Percentiles rank a stretch among this genome's conserved stretches.
Evolutionary conservation across 352 stramenopile species (phyloP).

Genomic region (Phytophthora fragariae): DNA sequence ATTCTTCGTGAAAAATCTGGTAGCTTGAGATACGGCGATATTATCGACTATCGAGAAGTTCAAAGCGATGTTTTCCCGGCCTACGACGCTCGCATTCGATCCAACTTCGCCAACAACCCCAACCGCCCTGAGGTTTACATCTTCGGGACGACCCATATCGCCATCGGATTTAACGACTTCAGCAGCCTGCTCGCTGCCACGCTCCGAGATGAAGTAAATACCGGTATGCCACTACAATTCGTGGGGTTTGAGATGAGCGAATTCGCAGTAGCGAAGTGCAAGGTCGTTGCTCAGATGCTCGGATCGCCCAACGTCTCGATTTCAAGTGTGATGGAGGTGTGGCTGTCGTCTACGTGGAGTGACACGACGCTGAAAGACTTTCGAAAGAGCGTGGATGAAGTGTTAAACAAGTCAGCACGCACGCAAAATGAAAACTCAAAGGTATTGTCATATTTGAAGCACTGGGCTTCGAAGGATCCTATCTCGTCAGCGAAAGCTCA

Average conservation of each 20-base stretch:
- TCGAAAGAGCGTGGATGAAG: conserved; percentile 10
- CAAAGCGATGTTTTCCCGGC: background rate
- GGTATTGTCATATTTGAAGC: conserved; percentile 32
- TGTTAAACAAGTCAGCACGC: conserved; percentile 8
- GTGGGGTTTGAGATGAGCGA: conserved; percentile 45
- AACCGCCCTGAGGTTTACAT: conserved; percentile 24
- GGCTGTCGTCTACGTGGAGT: conserved; percentile 41
- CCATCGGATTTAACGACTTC: conserved; percentile 38
- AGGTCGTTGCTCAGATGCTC: conserved; percentile 39
- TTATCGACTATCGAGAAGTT: conserved; percentile 23
- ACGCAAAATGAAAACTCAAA: conserved; percentile 23
- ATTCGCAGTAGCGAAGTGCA: conserved; percentile 38
- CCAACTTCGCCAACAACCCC: conserved; percentile 29
- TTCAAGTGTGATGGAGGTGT: conserved; percentile 39
- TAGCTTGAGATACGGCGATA: conserved; percentile 19
- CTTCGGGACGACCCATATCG: conserved; percentile 34
- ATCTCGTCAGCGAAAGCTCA: conserved; percentile 33
- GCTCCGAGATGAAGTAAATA: conserved; percentile 10
- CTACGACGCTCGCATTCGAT: conserved; percentile 23
- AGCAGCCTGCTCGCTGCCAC: conserved; percentile 23
- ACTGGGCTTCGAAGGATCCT: conserved; percentile 26
- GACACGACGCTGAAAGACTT: conserved; percentile 30
- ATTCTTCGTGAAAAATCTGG: conserved; percentile 9
- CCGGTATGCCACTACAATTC: conserved; percentile 16
- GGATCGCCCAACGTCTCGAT: conserved; percentile 13